phyloP scores from a whole-genome alignment of 2,329 filamentous ascomycete genomes.

The Aspergillus novoparasiticus region DNA sequence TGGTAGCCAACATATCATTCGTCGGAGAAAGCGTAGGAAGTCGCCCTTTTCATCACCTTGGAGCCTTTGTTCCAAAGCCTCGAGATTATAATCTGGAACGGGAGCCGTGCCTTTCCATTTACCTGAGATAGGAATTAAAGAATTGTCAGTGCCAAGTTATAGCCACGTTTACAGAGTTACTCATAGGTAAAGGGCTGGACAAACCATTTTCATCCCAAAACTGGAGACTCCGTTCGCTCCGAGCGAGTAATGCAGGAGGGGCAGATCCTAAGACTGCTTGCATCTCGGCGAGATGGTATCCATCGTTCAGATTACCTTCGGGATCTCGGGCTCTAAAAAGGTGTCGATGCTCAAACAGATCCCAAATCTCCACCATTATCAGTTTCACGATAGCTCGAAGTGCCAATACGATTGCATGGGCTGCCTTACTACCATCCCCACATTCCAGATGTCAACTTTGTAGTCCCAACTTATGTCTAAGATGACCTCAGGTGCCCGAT shows the following conservation, averaged over 20 bases:
- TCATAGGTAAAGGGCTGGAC: background rate
- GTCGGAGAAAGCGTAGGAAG: constrained; percentile 18
- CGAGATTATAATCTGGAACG: constrained; percentile 14
- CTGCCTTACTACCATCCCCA: constrained; percentile 28
- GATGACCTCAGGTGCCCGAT: constrained; percentile 34
- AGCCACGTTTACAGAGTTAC: background rate
- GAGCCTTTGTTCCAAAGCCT: constrained; percentile 14
- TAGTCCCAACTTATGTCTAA: constrained; percentile 32
- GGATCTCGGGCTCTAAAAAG: constrained; percentile 18
- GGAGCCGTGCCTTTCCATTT: constrained; percentile 15
- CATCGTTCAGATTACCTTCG: constrained; percentile 14
- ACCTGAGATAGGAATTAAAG: constrained; percentile 5
- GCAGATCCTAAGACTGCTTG: constrained; percentile 10
- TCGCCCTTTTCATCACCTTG: constrained; percentile 16
- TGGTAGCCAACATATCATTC: constrained; percentile 15
- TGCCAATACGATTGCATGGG: background rate
- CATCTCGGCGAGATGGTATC: constrained; percentile 17
- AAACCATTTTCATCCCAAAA: constrained; percentile 16
- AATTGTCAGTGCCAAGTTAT: background rate
- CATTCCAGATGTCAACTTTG: constrained; percentile 35
- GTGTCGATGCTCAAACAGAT: constrained; percentile 19
- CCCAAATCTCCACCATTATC: constrained; percentile 21
- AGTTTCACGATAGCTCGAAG: constrained; percentile 1
- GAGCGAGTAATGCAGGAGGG: constrained; percentile 14
- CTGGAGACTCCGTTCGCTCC: constrained; percentile 6